Percentiles rank a stretch among this genome's conserved stretches.
These are phyloP conservation scores for Lizonia empirigonia DNA, from an alignment of 2,329 filamentous ascomycete species.

Conservation along the genomic window DNA sequence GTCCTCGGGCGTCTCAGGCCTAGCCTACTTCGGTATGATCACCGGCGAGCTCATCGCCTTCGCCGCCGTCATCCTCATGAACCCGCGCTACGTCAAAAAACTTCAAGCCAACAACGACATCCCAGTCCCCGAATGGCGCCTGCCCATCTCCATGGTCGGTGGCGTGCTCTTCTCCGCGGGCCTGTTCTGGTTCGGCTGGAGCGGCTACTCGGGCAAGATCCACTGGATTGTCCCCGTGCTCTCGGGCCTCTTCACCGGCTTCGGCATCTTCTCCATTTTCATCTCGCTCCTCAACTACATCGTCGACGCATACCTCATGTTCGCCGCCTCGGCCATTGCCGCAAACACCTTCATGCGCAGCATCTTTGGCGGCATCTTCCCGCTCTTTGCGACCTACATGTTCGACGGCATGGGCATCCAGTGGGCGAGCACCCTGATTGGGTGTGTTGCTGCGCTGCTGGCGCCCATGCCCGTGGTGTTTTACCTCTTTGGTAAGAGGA, in stretches of 20 bases:
- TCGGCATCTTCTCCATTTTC: slow-evolving; percentile 64
- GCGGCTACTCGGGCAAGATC: slow-evolving; percentile 50
- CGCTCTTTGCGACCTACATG: slow-evolving; percentile 62
- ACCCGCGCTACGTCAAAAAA: slow-evolving; percentile 66
- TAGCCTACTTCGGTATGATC: slow-evolving; percentile 88
- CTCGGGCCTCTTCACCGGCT: slow-evolving; percentile 60
- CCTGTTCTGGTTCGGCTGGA: slow-evolving; percentile 44
- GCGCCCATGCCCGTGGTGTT: slow-evolving; percentile 54
- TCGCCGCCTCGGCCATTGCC: slow-evolving; percentile 60
- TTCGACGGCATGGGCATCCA: slow-evolving; percentile 59
- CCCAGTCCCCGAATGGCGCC: slow-evolving; percentile 63
- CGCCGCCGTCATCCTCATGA: slow-evolving; percentile 64
- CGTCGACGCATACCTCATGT: slow-evolving; percentile 64
- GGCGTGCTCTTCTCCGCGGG: slow-evolving; percentile 51
- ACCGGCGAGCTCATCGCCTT: slow-evolving; percentile 73
- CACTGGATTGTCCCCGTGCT: slow-evolving; percentile 50
- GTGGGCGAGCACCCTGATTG: slow-evolving; percentile 54
- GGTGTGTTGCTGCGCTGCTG: slow-evolving; percentile 50
- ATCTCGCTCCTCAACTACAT: slow-evolving; percentile 64
- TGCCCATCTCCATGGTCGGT: slow-evolving; percentile 60
- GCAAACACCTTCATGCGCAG: slow-evolving; percentile 62
- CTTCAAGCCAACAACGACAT: slow-evolving; percentile 55
- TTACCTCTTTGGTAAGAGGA: slow-evolving; percentile 52
- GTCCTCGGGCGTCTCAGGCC: slow-evolving; percentile 70
- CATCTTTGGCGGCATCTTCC: slow-evolving; percentile 58